Base-by-base conservation (phyloP, 495 filamentous ascomycete genomes). In the Annulohypoxylon stygium region DNA sequence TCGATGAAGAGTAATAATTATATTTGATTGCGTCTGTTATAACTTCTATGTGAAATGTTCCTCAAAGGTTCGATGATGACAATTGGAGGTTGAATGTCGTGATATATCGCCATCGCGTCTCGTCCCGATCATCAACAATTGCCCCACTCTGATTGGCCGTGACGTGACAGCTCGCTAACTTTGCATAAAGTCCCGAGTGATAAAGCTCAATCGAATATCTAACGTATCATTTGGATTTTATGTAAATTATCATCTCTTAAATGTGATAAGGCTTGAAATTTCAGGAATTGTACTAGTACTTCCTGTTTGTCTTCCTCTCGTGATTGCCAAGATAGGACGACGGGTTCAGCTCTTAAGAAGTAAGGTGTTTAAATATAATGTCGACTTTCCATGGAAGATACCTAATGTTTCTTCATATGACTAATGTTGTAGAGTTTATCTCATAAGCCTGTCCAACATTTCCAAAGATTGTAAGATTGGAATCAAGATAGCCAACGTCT, bases 41-140 rank as follows among this genome's bases (percentile, higher is more conserved):
- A 30, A 16, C 2, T 10, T 6, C 26, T 2, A 30, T 20, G 60
- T 20, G 33, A 4, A 37, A n/a, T 20, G 9, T 25, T 30, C 57
- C 16, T 26, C 5, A 14, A 7, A 43, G n/a, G 7, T 14, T 20
- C 30, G 57, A 74, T 74, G 71, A 63, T 70, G 71, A 51, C 61
- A 74, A 37, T 74, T 66, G 66, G 71, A 70, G 71, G 0, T 66
- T n/a, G 23, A 9, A 74, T 74, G 71, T 74, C 71, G 71, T 66
- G 66, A 74, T 74, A 57, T 74, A 63, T 74, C 71, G 71, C 57
- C 71, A 74, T 74, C 66, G 57, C 55, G 50, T 58, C 50, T 23
- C 23, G 26, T 65, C 33, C 61, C 64, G 51, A 67, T 51, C 59
- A 64, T 61, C 3, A 51, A 11, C 26, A 51, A 73, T 59, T 53